These are phyloP conservation scores for Cicer bijugum DNA, from an alignment of 306 rosid species.

Conservation along the genomic window DNA sequence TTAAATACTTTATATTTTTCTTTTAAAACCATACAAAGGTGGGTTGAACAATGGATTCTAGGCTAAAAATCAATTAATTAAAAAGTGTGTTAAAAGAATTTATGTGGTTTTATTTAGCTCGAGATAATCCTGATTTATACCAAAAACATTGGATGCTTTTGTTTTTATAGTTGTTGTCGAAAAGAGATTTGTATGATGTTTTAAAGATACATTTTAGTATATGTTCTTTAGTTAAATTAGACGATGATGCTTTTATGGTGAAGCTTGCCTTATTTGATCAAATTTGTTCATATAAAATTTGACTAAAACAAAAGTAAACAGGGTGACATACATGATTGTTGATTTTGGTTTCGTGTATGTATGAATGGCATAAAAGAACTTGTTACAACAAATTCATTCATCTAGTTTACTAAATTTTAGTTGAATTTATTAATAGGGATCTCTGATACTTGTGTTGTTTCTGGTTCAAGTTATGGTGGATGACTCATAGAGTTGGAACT, in stretches of 20 bases:
- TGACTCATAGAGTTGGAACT: conserved; percentile 95
- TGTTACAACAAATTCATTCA: not conserved
- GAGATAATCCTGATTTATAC: not conserved
- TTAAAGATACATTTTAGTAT: not conserved
- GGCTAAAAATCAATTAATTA: no score
- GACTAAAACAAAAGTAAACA: not conserved
- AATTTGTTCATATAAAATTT: not conserved
- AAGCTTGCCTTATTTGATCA: not conserved
- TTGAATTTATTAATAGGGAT: conserved; percentile 53
- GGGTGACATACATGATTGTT: not conserved
- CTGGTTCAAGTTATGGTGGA: conserved; percentile 99
- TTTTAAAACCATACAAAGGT: no score
- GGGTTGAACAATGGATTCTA: no score
- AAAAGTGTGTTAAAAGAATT: no score
- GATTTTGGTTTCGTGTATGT: not conserved
- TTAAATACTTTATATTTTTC: no score
- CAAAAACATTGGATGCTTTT: not conserved
- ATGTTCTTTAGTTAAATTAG: not conserved
- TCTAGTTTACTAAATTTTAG: not conserved
- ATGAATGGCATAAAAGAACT: not conserved
- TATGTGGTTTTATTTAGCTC: not conserved
- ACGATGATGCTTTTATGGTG: not conserved
- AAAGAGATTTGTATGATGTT: not conserved
- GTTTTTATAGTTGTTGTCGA: not conserved
- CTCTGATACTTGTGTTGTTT: conserved; percentile 82